Conservation (phyloP, 192 early-diverging fungal genomes). For the Pilaira anomala region DNA sequence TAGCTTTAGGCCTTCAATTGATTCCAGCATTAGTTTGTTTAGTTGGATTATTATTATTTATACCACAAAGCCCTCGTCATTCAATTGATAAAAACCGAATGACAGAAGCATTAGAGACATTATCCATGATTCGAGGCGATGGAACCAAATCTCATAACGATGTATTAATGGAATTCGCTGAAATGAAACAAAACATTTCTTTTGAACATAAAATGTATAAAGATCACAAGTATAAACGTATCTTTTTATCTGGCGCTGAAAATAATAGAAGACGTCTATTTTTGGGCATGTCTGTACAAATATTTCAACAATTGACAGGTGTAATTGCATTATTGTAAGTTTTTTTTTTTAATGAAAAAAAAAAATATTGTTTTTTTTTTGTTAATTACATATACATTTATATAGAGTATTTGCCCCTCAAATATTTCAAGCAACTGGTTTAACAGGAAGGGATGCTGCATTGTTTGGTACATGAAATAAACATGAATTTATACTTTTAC, state of each 20-base stretch:
- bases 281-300: constrained; percentile 56
- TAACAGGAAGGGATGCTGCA: constrained; percentile 40
- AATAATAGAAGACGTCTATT: constrained; percentile 54
- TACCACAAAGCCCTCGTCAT: constrained; percentile 77
- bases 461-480: constrained; percentile 49
- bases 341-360: constrained; percentile 25
- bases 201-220: constrained; percentile 44
- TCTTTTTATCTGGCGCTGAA: constrained; percentile 40
- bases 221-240: constrained; percentile 23
- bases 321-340: constrained; percentile 72
- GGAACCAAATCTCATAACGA: constrained; percentile 40
- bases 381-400: not conserved
- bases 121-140: constrained; percentile 55
- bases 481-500: constrained; percentile 75
- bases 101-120: constrained; percentile 53
- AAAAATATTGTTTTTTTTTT: constrained; percentile 55
- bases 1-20: constrained; percentile 79
- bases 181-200: constrained; percentile 54
- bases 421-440: constrained; percentile 51
- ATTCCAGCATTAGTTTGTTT: constrained; percentile 72
- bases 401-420: constrained; percentile 46
- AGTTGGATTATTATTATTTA: constrained; percentile 56
- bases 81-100: constrained; percentile 50
- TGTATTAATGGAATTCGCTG: constrained; percentile 53
- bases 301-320: constrained; percentile 73